A percentile compares a stretch with the other conserved stretches of the same genome.
These are phyloP conservation scores for Russula virescens DNA, from an alignment of 768 basidiomycete genomes.

Conservation along the genomic window DNA sequence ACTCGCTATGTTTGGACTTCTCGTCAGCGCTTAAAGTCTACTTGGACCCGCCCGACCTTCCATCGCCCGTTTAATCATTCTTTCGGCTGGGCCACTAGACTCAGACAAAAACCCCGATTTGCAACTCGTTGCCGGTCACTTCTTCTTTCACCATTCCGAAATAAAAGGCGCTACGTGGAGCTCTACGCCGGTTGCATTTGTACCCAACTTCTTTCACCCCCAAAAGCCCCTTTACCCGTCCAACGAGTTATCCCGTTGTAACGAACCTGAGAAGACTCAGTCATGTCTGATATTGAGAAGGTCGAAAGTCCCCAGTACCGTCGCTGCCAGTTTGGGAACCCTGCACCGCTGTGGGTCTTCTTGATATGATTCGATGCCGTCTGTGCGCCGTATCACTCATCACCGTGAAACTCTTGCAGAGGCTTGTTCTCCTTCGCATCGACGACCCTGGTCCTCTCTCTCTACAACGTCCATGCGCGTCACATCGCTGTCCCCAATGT, in stretches of 20 bases:
- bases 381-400: not conserved
- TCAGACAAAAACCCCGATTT: no score
- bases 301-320: constrained; percentile 15
- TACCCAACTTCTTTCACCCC: not conserved
- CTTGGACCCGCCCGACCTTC: no score
- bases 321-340: constrained; percentile 46
- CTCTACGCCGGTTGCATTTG: no score
- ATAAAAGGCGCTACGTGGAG: no score
- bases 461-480: constrained; percentile 66
- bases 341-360: constrained; percentile 47
- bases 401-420: constrained; percentile 57
- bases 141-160: no score
- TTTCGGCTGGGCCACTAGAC: no score
- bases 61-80: no score
- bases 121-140: no score
- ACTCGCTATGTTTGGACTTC: no score
- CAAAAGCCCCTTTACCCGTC: not conserved
- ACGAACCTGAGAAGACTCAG: not conserved
- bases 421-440: constrained; percentile 82
- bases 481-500: constrained; percentile 54
- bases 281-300: constrained; percentile 38
- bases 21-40: no score
- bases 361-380: not conserved
- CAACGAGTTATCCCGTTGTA: not conserved
- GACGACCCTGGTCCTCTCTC: constrained; percentile 73